Conservation (phyloP, 352 stramenopile species). For the Blastocystis sp. region DNA sequence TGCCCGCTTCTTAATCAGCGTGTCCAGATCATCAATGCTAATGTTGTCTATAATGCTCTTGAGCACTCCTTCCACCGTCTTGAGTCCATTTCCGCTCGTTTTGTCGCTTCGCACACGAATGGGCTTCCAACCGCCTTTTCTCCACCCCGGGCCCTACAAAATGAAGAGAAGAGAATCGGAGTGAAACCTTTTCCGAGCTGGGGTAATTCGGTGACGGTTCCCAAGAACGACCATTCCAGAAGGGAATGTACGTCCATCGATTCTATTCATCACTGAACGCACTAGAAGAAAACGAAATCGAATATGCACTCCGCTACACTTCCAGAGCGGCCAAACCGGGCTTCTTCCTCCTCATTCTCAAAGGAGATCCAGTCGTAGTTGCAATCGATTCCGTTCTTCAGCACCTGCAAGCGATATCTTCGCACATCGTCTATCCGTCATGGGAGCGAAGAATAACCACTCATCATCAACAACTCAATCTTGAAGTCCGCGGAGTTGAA, state of each 20-base stretch:
- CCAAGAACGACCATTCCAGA: constrained; percentile 40
- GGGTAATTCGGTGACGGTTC: constrained; percentile 11
- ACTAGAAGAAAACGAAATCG: not conserved
- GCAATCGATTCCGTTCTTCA: constrained; percentile 21
- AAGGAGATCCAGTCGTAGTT: constrained; percentile 65
- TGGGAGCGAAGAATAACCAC: not conserved
- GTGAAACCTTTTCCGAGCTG: not conserved
- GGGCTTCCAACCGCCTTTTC: constrained; percentile 73
- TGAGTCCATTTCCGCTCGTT: constrained; percentile 22
- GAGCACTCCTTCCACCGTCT: constrained; percentile 59
- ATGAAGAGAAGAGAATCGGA: no score
- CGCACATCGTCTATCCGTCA: constrained; percentile 15
- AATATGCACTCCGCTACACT: constrained; percentile 36
- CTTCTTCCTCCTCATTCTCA: constrained; percentile 34
- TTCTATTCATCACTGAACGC: not conserved
- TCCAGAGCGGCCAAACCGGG: constrained; percentile 20
- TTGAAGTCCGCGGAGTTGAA: constrained; percentile 70
- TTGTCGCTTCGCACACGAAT: constrained; percentile 63
- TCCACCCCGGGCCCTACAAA: constrained; percentile 65
- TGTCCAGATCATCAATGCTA: constrained; percentile 31
- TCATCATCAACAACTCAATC: not conserved
- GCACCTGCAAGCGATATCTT: constrained; percentile 22
- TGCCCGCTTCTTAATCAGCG: constrained; percentile 43
- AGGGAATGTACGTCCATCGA: constrained; percentile 63
- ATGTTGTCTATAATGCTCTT: constrained; percentile 70